Evolutionary conservation across 805 yeast species (phyloP).

Genomic region (Torulaspora delbrueckii): DNA sequence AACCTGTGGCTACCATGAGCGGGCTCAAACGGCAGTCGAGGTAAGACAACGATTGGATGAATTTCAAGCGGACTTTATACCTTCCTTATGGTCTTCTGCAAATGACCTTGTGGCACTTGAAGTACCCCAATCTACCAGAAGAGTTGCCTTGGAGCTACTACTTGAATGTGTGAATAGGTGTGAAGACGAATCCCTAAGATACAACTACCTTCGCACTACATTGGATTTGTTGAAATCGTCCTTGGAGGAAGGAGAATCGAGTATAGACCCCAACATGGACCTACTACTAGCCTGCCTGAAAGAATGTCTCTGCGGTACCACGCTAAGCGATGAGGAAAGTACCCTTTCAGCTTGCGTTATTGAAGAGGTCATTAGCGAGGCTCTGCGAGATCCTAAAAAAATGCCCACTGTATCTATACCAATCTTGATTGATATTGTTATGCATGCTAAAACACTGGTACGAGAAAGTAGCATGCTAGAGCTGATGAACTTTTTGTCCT

Average conservation of each 20-base stretch:
- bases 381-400: background rate
- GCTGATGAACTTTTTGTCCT: background rate
- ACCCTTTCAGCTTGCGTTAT: background rate
- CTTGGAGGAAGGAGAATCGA: conserved; percentile 13
- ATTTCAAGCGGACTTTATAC: conserved; percentile 52
- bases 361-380: conserved; percentile 1
- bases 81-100: conserved; percentile 73
- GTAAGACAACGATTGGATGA: conserved; percentile 48
- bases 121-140: conserved; percentile 35
- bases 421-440: conserved; percentile 4
- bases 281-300: conserved; percentile 45
- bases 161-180: conserved; percentile 50
- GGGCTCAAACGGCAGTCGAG: conserved; percentile 48
- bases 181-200: conserved; percentile 43
- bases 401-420: background rate
- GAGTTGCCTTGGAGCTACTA: conserved; percentile 51
- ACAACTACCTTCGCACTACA: conserved; percentile 59
- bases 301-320: conserved; percentile 9
- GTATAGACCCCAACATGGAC: conserved; percentile 47
- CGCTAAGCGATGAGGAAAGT: conserved; percentile 4
- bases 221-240: conserved; percentile 38
- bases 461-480: background rate
- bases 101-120: conserved; percentile 45
- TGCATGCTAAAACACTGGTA: background rate
- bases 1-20: conserved; percentile 11